Percentiles rank a stretch among this genome's conserved stretches.
phyloP scores from a whole-genome alignment of 2,329 filamentous ascomycete genomes.

The Aureobasidium mangrovei region DNA sequence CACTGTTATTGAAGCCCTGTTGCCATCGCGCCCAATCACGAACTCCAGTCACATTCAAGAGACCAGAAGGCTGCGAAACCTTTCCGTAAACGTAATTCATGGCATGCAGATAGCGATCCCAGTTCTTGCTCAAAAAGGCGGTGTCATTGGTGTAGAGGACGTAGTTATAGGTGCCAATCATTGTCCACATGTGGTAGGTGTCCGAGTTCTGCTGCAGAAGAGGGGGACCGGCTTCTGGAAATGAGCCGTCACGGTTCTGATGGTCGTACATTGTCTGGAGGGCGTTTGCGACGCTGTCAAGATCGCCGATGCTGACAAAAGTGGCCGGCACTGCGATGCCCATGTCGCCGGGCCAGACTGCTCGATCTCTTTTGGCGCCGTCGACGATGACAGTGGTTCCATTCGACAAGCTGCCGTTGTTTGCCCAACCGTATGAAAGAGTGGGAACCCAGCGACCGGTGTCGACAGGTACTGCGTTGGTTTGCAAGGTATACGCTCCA shows the following conservation, averaged over 20 bases:
- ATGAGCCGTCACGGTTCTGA: constrained; percentile 30
- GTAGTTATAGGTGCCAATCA: constrained; percentile 52
- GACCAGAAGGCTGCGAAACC: constrained; percentile 33
- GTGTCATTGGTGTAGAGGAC: constrained; percentile 47
- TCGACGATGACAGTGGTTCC: constrained; percentile 30
- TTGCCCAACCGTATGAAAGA: constrained; percentile 24
- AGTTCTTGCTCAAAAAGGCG: constrained; percentile 39
- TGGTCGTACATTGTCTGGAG: constrained; percentile 40
- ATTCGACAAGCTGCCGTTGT: constrained; percentile 28
- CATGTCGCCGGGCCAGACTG: constrained; percentile 42
- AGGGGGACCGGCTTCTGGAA: constrained; percentile 34
- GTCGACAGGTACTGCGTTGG: constrained; percentile 28
- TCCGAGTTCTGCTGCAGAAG: constrained; percentile 25
- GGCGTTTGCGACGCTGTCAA: constrained; percentile 41
- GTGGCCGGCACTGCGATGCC: constrained; percentile 39
- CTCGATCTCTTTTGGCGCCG: constrained; percentile 32
- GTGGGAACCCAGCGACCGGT: constrained; percentile 25
- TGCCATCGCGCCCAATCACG: constrained; percentile 45
- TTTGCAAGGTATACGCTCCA: constrained; percentile 36
- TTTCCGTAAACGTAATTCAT: constrained; percentile 40
- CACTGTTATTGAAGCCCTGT: constrained; percentile 43
- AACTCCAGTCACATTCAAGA: constrained; percentile 42
- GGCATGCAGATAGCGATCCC: constrained; percentile 41
- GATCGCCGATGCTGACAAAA: constrained; percentile 35
- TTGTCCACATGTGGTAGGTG: constrained; percentile 40